Evolutionary conservation across 2,329 filamentous ascomycete species (phyloP), one percentile per base, ranked within the genome.

Genomic region (Cladobotryum protrusum): DNA sequence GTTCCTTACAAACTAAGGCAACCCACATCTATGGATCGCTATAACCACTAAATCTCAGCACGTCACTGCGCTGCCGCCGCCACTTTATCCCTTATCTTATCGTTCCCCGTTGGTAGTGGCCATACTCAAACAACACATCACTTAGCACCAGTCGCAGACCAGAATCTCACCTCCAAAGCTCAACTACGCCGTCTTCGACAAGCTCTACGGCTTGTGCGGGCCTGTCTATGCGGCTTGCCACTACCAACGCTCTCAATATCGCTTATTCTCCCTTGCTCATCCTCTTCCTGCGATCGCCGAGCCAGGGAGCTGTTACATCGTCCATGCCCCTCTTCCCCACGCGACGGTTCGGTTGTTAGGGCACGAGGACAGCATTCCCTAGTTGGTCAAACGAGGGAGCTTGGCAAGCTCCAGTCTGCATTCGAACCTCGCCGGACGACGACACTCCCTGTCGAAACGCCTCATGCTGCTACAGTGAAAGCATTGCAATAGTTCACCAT

Each of bases 401-500:
- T 29, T 9, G 24, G 34, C 17, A 35, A 39, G 47, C 47, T 18
- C 41, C 13, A 34, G 12, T 46, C 19, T 43, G 32, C 47, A 36
- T 29, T 33, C 12, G 42, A 12, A 19, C 7, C 45, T 12, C 12
- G 20, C 33, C 29, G 15, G 24, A 29, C 24, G 24, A 29, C 24
- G 24, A 29, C 11, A 29, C 24, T 2, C 13, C 45, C 6, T 9
- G 20, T 24, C 17, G 32, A 37, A 19, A n/a, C 19, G 32, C n/a
- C 14, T 36, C 15, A 42, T 47, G 36, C 32, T 15, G 18, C 11
- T 8, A 15, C 19, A 42, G 20, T 32, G 29, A 8, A 32, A 17
- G 14, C 5, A 18, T 33, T 43, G 33, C 34, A 33, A 11, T 37
- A 37, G 12, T 45, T 40, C 52, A 57, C 32, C 46, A 68, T 68